Evolutionary conservation across 2,329 filamentous ascomycete species (phyloP), one percentile per base, ranked within the genome.

Genomic region (Fusarium sp.): DNA sequence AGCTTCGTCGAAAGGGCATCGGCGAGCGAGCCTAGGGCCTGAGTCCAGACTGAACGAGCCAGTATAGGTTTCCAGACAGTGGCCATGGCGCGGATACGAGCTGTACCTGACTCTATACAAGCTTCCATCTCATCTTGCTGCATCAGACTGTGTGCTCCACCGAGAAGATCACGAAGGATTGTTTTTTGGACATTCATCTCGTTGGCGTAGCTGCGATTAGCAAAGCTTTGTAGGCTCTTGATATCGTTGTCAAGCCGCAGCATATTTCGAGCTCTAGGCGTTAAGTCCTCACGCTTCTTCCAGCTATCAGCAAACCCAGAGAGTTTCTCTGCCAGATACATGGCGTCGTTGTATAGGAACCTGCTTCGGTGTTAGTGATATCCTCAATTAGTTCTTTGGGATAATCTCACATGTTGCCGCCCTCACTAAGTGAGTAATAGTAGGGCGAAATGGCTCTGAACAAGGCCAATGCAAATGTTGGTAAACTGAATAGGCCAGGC

Each of bases 371-470:
- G 45, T 74, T 10, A 74, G 69, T 17, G 5, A 48, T 24, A 43
- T 43, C 5, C 3, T 39, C 5, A 5, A 31, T 22, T 6, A 11
- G 1, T 10, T 17, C 15, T 17, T 8, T 7, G 10, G 13, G 28
- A 17, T 24, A 10, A 18, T 66, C 86, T 76, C 79, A 90, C 89
- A 92, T 91, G 71, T 88, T 91, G 24, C 90, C 89, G 24, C 86
- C 87, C 15, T 82, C 80, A 39, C 89, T 84, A 15, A 87, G 82
- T 1, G 88, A 84, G 76, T 96, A 96, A 74, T 92, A 92, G 59
- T 91, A 87, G 1, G 91, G 89, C 7, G 92, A 91, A 3, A 94
- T 88, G 5, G 92, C 92, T 50, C 93, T 86, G 78, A 94, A 96
- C 80, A 95, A 88, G n/a, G 92, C 92, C 43, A 96, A 81, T 2